Base-by-base conservation (phyloP, 2,329 filamentous ascomycete species). In the Penicillium sp. region DNA sequence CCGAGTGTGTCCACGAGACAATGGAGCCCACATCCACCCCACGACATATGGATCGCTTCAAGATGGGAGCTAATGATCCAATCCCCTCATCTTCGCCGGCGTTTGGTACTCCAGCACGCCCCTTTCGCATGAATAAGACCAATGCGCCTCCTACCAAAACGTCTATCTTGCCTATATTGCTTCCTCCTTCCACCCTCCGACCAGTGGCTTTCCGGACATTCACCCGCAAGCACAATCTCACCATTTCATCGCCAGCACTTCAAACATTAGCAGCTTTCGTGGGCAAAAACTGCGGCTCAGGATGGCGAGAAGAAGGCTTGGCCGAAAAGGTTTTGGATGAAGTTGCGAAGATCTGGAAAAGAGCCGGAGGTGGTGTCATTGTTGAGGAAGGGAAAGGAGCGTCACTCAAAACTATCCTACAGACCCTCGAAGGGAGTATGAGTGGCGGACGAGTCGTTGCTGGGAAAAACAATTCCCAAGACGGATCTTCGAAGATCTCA, bases 221-320 rank as follows among this genome's bases (percentile, higher is more conserved):
- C 61, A 99, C 94, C 2, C 97, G 97, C 73, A 99, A 97, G 68
- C 91, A 99, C 75, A 95, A 93, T 63, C 79, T 99, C 49, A 97
- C 92, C 0, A 84, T 99, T 46, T 92, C 90, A 7, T 94, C 93
- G 0, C 85, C 91, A 0, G 91, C 94, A 0, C 78, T 99, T 4
- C 87, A 93, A 70, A 84, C 89, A 40, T 80, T 99, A 26, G 92
- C 94, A 17, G 82, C 84, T 1, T 99, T 99, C 70, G 88, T 99
- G 46, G 95, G 94, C 9, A 87, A 90, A 62, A 89, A 96, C 72
- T 99, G 94, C 70, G 94, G 94, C 27, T 92, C 92, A 51, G 91
- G 87, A 86, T 99, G 94, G 94, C 85, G 93, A 64, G 92, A 97
- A 75, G 91, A 96, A 69, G 93, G 95, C 0, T 78, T 97, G 26